Evolutionary conservation across 768 basidiomycete genomes (phyloP).

Genomic region (Rhodotorula sphaerocarpa): DNA sequence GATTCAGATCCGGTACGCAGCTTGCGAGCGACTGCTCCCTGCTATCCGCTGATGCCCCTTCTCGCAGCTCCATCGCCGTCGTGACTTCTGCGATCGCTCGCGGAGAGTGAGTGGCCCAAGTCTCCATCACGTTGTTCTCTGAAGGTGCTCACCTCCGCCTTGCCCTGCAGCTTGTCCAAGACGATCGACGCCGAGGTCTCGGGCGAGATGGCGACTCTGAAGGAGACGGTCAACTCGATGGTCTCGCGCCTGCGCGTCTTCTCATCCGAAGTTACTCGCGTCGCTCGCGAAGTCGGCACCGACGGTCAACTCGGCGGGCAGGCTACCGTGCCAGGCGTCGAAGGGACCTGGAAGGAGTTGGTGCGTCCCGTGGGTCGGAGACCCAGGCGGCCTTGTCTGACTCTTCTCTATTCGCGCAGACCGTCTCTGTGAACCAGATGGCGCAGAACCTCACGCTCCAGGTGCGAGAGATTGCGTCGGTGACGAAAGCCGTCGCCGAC

Average conservation of each 20-base stretch:
- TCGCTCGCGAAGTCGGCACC: conserved; percentile 54
- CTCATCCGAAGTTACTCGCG: conserved; percentile 73
- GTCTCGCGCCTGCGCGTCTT: conserved; percentile 55
- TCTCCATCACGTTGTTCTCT: too few relatives aligned
- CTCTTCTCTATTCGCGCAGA: conserved; percentile 4
- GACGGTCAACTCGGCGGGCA: conserved; percentile 45
- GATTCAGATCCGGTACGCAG: conserved; percentile 37
- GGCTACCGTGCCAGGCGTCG: conserved; percentile 47
- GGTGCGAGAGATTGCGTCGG: conserved; percentile 49
- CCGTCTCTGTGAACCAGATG: conserved; percentile 43
- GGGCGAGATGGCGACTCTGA: conserved; percentile 49
- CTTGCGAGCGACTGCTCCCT: neutral
- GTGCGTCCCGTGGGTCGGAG: neutral
- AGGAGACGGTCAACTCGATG: conserved; percentile 74
- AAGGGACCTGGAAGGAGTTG: conserved; percentile 47
- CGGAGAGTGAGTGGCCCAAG: conserved; percentile 22
- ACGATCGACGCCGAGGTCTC: conserved; percentile 48
- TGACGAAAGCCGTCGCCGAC: conserved; percentile 80
- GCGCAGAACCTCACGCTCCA: conserved; percentile 45
- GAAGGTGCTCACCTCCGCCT: too few relatives aligned
- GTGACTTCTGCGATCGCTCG: conserved; percentile 36
- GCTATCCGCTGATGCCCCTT: neutral
- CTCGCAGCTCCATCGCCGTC: conserved; percentile 42
- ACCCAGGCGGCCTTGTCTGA: too few relatives aligned
- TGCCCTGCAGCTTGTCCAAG: conserved; percentile 43